Evolutionary conservation across 306 rosid species (phyloP), one percentile per base, ranked within the genome.

Genomic region (Dryas octopetala): DNA sequence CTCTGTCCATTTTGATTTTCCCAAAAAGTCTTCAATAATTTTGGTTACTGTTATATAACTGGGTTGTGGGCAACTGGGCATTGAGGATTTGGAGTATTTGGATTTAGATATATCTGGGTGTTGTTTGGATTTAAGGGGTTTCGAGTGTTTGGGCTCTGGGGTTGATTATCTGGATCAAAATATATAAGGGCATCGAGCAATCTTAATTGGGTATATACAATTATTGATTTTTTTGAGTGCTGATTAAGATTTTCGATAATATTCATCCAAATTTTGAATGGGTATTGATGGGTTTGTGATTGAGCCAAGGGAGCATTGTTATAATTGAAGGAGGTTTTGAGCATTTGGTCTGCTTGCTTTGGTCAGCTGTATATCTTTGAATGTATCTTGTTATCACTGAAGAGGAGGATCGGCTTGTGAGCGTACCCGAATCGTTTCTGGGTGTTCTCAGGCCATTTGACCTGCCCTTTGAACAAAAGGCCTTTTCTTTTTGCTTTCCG

Each of bases 401-500:
- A 83, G 65, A 76, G 79, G 73, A 77, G 71, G 62, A 82, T 80
- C 82, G 90, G 95, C 86, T 90, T 81, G 85, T 81, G 79, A 86
- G 84, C 77, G 65, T 84, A 62, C 88, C 93, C 96, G 59, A 85
- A 66, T 89, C 82, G 49, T 51, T 72, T 47, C 76, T 85, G 91
- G 89, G 87, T 81, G 75, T 78, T 86, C 86, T 58, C 88, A 75
- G 79, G 86, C 93, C 91, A 76, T 55, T 81, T 72, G 71, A 76
- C 49, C 71, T 65, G 57, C 64, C 68, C 13, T 4, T 82, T 68
- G 80, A 65, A 28, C 85, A 70, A 60, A 82, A n/a, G 48, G 47
- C 67, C 17, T 70, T 82, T 43, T 58, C 83, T 14, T 71, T 79
- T 53, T 85, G 74, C 49, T 48, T 78, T 83, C 78, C 88, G 0